Evolutionary conservation across 306 rosid genomes (phyloP).

Genomic region (Lupinus albus): DNA sequence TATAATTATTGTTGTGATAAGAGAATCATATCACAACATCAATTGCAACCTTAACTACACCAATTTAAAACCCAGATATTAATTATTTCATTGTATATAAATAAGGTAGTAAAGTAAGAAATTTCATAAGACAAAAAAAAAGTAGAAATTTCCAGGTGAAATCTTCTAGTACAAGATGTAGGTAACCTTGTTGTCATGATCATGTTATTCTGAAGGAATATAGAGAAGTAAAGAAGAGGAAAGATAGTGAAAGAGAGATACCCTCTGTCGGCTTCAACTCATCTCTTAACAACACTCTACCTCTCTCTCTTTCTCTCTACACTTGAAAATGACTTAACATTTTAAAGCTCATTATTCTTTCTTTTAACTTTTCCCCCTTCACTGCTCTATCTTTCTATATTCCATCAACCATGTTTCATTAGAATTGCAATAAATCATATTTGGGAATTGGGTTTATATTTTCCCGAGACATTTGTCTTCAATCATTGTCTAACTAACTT

Average conservation of each 20-base stretch:
- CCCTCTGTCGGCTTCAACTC: slow-evolving; percentile 68
- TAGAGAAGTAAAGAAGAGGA: slow-evolving; percentile 54
- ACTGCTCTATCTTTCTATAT: slow-evolving; percentile 49
- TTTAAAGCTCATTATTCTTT: slow-evolving; percentile 54
- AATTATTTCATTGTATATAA: no score
- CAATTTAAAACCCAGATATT: no score
- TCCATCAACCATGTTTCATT: slow-evolving; percentile 25
- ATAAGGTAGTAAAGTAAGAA: no score
- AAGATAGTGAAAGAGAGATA: slow-evolving; percentile 61
- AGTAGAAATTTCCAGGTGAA: slow-evolving; percentile 28
- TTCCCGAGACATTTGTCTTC: slow-evolving; percentile 53
- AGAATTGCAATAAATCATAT: background rate
- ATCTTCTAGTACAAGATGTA: slow-evolving; percentile 40
- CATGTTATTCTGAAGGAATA: slow-evolving; percentile 57
- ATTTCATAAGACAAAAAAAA: background rate
- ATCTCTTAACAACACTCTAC: no score
- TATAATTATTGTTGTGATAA: no score
- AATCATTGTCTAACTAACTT: slow-evolving; percentile 57
- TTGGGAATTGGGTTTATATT: slow-evolving; percentile 33
- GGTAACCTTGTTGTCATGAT: slow-evolving; percentile 48
- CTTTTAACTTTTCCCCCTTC: slow-evolving; percentile 43
- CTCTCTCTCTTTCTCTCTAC: no score
- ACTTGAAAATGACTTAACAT: slow-evolving; percentile 40
- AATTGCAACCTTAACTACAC: no score
- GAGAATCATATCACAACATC: no score